Base-by-base conservation (phyloP, 176 grass and related monocot species). In the Oryza australiensis region DNA sequence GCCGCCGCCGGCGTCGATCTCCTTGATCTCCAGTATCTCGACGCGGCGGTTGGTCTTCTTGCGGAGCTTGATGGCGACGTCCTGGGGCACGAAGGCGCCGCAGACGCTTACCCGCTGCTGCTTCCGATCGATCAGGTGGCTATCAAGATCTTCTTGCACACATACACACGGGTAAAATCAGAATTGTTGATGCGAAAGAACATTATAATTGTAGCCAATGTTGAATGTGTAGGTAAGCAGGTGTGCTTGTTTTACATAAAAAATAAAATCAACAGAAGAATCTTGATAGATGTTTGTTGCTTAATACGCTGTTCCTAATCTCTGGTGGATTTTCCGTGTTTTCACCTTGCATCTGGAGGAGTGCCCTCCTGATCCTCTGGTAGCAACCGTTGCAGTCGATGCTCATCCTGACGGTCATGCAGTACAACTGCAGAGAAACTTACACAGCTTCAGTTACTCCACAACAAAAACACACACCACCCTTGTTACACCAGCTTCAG, bases 311-410 rank as follows among this genome's bases (percentile, higher is more conserved):
- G 35, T 37, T 37, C 35, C 35, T 51, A 51, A 51, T 51, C 15
- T 51, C 15, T 53, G 49, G 49, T 7, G 1, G 4, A 53, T 53
- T 53, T 53, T 53, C 18, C 18, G 15, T 0, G 20, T 20, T 3
- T 51, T 53, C 49, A 94, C 92, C 95, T 77, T 88, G 92, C 86
- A 95, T 98, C 75, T 98, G 89, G 73, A 78, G 90, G 69, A 98
- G 90, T 64, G 82, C 84, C 83, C 82, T 88, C 64, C 87, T 89
- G 76, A 95, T 98, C 79, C 87, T 98, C 34, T 76, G 74, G 81
- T 90, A 93, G 89, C 96, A 98, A n/a, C 93, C 96, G 34, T 98
- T 95, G 87, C 95, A 98, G 82, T 95, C 96, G 46, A 98, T 95
- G 88, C 73, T 98, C 82, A 98, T 95, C 89, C 90, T 88, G 40